phyloP scores from a whole-genome alignment of 2,329 filamentous ascomycete genomes.

The Trichoderma hamatum region DNA sequence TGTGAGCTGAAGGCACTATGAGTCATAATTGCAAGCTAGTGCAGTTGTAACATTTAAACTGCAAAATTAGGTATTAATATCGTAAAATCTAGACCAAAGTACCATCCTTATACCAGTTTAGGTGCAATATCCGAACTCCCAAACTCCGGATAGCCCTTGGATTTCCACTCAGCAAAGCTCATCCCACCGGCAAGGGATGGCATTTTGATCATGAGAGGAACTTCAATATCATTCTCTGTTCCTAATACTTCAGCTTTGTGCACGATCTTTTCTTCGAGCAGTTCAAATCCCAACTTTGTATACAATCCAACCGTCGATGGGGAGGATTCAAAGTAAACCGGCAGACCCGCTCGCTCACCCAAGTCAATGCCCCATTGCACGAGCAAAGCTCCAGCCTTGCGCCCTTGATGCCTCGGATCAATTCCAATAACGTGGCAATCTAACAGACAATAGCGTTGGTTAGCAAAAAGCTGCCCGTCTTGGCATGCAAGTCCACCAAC shows the following conservation, averaged over 20 bases:
- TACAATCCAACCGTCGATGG: conserved; percentile 48
- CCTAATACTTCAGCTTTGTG: conserved; percentile 38
- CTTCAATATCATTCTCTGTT: conserved; percentile 41
- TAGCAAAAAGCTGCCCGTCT: neutral
- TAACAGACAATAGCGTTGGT: neutral
- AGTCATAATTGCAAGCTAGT: neutral
- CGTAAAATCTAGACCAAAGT: neutral
- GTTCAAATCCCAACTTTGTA: conserved; percentile 49
- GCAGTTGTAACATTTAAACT: neutral
- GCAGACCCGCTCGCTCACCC: neutral
- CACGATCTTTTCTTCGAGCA: conserved; percentile 42
- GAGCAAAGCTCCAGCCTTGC: conserved; percentile 46
- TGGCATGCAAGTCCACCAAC: conserved; percentile 3
- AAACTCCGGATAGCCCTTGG: conserved; percentile 31
- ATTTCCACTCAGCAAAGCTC: conserved; percentile 42
- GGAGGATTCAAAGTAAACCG: conserved; percentile 53
- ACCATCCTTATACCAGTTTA: neutral
- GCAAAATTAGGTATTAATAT: neutral
- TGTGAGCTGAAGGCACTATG: neutral
- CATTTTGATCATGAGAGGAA: conserved; percentile 49
- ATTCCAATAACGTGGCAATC: conserved; percentile 50
- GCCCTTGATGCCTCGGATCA: conserved; percentile 48
- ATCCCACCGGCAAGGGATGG: conserved; percentile 39
- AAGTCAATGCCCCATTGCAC: conserved; percentile 46
- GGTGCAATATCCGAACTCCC: conserved; percentile 3